phyloP scores from a whole-genome alignment of 2,329 filamentous ascomycete genomes.

The Diaporthe ilicicola region DNA sequence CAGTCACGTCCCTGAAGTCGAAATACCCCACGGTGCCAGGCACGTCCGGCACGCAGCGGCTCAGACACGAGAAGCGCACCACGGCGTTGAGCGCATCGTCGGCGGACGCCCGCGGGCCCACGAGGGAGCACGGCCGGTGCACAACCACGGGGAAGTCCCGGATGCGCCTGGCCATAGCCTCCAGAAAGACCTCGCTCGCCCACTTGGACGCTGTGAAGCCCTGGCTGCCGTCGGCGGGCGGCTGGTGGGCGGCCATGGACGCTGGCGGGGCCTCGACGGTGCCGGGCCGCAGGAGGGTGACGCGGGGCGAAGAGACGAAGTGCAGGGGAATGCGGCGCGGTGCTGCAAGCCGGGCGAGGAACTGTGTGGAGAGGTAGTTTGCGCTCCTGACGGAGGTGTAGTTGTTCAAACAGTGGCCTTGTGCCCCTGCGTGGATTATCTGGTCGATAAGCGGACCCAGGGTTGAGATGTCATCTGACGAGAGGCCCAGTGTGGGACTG shows the following conservation, averaged over 20 bases:
- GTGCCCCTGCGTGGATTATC: conserved; percentile 64
- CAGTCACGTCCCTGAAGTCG: too few species aligned
- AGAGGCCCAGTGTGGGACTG: too few species aligned
- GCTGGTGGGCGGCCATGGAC: background rate
- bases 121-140: too few species aligned
- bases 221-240: background rate
- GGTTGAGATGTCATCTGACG: too few species aligned
- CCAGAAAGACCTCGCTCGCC: background rate
- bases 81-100: too few species aligned
- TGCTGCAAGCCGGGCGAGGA: conserved; percentile 43
- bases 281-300: background rate
- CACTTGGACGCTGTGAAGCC: background rate
- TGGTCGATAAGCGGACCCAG: conserved; percentile 21
- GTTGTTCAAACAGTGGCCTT: conserved; percentile 46
- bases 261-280: background rate
- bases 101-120: too few species aligned
- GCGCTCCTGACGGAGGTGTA: conserved; percentile 44
- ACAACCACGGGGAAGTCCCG: too few species aligned
- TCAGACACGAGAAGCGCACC: too few species aligned
- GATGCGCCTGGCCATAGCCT: too few species aligned
- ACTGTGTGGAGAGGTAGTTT: conserved; percentile 48
- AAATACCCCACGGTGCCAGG: too few species aligned
- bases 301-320: conserved; percentile 40
- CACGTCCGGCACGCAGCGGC: too few species aligned
- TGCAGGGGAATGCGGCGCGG: conserved; percentile 40